phyloP scores from a whole-genome alignment of 2,329 filamentous ascomycete genomes.

The Septoria linicola region DNA sequence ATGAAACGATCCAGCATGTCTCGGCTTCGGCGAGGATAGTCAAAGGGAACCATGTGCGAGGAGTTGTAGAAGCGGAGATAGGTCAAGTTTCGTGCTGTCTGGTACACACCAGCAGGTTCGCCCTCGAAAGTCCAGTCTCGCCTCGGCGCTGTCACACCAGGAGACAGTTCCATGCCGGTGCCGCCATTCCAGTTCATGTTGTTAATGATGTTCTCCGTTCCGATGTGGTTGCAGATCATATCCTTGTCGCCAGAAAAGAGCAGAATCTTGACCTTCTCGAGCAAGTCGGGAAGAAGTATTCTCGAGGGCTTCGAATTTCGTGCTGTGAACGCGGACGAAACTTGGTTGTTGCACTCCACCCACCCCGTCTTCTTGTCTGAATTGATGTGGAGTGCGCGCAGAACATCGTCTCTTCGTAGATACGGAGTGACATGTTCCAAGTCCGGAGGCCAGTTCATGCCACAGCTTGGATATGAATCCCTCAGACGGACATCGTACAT shows the following conservation, averaged over 20 bases:
- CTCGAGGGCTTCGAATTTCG: constrained; percentile 71
- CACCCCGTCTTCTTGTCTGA: constrained; percentile 80
- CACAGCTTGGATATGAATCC: constrained; percentile 79
- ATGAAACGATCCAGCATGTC: constrained; percentile 99
- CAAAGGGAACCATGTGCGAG: constrained; percentile 97
- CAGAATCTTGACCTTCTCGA: constrained; percentile 74
- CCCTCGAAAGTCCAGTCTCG: constrained; percentile 93
- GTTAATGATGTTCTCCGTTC: constrained; percentile 86
- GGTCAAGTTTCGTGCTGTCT: constrained; percentile 89
- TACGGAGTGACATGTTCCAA: constrained; percentile 76
- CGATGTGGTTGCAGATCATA: constrained; percentile 94
- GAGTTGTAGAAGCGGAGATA: constrained; percentile 95
- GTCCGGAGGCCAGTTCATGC: constrained; percentile 98
- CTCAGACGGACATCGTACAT: constrained; percentile 94
- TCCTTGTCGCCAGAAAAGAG: constrained; percentile 94
- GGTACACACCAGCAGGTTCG: constrained; percentile 84
- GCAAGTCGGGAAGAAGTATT: constrained; percentile 71
- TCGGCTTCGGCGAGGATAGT: constrained; percentile 78
- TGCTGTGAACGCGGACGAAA: constrained; percentile 69
- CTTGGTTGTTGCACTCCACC: constrained; percentile 82
- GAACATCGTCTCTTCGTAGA: constrained; percentile 76
- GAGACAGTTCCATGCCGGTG: constrained; percentile 83
- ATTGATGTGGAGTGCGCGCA: constrained; percentile 77
- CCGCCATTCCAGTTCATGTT: constrained; percentile 90
- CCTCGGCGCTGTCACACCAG: constrained; percentile 87